Percentiles rank a stretch among this genome's conserved stretches.
Evolutionary conservation across 2,329 filamentous ascomycete species (phyloP).

Genomic region (Ophiostoma piceae): DNA sequence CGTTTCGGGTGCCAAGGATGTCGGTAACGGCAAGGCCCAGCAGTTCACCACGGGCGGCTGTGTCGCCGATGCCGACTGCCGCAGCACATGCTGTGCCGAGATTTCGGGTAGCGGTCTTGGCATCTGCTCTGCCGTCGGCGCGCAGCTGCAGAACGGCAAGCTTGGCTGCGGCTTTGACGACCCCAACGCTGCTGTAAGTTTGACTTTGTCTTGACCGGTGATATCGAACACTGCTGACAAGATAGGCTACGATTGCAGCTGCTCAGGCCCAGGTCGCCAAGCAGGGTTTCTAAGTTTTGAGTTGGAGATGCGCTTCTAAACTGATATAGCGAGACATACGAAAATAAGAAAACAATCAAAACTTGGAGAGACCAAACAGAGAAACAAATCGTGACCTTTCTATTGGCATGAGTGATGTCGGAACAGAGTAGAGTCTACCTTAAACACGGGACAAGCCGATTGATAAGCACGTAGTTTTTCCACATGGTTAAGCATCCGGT

Average conservation of each 20-base stretch:
- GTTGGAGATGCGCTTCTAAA: not conserved
- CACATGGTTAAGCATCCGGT: not conserved
- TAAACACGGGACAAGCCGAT: not conserved
- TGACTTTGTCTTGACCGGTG: not conserved
- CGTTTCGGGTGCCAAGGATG: conserved; percentile 32
- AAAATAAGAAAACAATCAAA: not conserved
- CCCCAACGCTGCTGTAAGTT: conserved; percentile 30
- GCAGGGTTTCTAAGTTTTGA: conserved; percentile 32
- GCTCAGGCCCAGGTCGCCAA: conserved; percentile 34
- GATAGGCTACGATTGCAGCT: conserved; percentile 28
- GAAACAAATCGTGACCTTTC: not conserved
- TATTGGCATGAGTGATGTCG: not conserved
- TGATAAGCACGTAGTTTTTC: not conserved
- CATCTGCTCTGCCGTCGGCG: conserved; percentile 34
- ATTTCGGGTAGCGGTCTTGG: conserved; percentile 30
- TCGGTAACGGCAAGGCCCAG: conserved; percentile 31
- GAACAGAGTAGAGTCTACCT: not conserved
- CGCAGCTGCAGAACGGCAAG: conserved; percentile 35
- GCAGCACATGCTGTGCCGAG: conserved; percentile 30
- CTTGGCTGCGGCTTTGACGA: conserved; percentile 35
- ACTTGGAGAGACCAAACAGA: not conserved
- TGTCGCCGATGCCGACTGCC: conserved; percentile 33
- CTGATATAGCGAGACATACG: not conserved
- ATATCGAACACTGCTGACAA: not conserved
- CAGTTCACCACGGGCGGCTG: conserved; percentile 38